Percentiles rank a stretch among this genome's conserved stretches.
Evolutionary conservation across 2,329 filamentous ascomycete genomes (phyloP).

Genomic region (Aspergillus oerlinghausenensis): DNA sequence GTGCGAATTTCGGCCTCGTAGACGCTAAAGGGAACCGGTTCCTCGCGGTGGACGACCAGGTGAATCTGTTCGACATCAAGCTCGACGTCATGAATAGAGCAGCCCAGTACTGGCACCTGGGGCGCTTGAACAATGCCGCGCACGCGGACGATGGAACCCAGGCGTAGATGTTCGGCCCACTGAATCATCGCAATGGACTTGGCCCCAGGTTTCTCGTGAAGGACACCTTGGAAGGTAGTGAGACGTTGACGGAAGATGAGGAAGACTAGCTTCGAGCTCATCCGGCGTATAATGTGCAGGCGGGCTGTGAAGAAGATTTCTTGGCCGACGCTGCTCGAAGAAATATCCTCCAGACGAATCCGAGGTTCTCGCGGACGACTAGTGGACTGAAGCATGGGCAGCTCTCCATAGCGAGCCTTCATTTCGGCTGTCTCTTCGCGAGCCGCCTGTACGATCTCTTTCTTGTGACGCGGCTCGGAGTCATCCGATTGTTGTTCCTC

Average conservation of each 20-base stretch:
- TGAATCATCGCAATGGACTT: slow-evolving; percentile 73
- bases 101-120: slow-evolving; percentile 68
- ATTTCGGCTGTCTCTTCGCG: slow-evolving; percentile 56
- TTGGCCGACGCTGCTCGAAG: slow-evolving; percentile 51
- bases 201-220: slow-evolving; percentile 57
- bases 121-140: slow-evolving; percentile 69
- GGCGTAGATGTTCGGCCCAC: slow-evolving; percentile 78
- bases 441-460: slow-evolving; percentile 43
- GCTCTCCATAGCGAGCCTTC: slow-evolving; percentile 54
- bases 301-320: slow-evolving; percentile 65
- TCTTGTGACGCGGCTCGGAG: slow-evolving; percentile 36
- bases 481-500: slow-evolving; percentile 39
- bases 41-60: slow-evolving; percentile 57
- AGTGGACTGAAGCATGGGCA: slow-evolving; percentile 56
- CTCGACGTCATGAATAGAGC: slow-evolving; percentile 71
- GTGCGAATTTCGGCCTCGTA: slow-evolving; percentile 63
- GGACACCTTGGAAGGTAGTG: slow-evolving; percentile 76
- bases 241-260: slow-evolving; percentile 81
- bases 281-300: slow-evolving; percentile 72
- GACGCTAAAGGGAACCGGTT: slow-evolving; percentile 64
- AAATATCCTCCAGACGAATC: slow-evolving; percentile 49
- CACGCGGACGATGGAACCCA: slow-evolving; percentile 74
- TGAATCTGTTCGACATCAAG: slow-evolving; percentile 64
- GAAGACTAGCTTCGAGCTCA: slow-evolving; percentile 80
- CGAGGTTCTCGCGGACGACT: slow-evolving; percentile 47